Conservation (phyloP, 768 basidiomycete genomes). For the Calocybe gangraenosa region DNA sequence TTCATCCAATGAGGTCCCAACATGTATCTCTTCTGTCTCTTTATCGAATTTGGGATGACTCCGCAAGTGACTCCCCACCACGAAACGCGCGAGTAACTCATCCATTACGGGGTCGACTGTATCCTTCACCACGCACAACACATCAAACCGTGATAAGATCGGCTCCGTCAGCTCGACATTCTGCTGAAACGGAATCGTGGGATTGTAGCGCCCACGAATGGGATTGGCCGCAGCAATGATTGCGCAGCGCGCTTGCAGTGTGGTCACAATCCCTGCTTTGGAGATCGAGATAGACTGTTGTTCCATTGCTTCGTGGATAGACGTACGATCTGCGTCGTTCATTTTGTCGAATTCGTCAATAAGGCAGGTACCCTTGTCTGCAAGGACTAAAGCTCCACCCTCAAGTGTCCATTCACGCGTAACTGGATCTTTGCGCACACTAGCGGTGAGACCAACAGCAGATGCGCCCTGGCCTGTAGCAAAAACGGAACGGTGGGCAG, state of each 20-base stretch:
- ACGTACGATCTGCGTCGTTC: constrained; percentile 97
- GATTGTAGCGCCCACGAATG: constrained; percentile 94
- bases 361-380: constrained; percentile 95
- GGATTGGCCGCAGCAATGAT: constrained; percentile 99
- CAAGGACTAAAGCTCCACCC: constrained; percentile 96
- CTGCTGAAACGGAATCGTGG: constrained; percentile 96
- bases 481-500: constrained; percentile 95
- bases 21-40: constrained; percentile 87
- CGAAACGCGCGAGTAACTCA: constrained; percentile 93
- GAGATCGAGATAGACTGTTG: constrained; percentile 99
- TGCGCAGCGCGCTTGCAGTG: constrained; percentile 94
- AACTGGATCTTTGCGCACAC: constrained; percentile 97
- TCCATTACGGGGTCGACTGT: constrained; percentile 96
- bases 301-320: constrained; percentile 99
- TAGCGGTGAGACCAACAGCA: constrained; percentile 97
- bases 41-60: constrained; percentile 92
- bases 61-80: constrained; percentile 94
- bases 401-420: constrained; percentile 99
- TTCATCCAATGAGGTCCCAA: constrained; percentile 83
- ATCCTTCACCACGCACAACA: constrained; percentile 97
- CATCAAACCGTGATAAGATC: constrained; percentile 96
- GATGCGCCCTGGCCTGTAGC: constrained; percentile 98
- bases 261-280: constrained; percentile 98
- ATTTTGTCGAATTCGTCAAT: constrained; percentile 99
- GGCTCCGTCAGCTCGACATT: constrained; percentile 99